These are phyloP conservation scores for Chrysoporthe puriensis DNA, from an alignment of 2,329 filamentous ascomycete species.

Conservation along the genomic window DNA sequence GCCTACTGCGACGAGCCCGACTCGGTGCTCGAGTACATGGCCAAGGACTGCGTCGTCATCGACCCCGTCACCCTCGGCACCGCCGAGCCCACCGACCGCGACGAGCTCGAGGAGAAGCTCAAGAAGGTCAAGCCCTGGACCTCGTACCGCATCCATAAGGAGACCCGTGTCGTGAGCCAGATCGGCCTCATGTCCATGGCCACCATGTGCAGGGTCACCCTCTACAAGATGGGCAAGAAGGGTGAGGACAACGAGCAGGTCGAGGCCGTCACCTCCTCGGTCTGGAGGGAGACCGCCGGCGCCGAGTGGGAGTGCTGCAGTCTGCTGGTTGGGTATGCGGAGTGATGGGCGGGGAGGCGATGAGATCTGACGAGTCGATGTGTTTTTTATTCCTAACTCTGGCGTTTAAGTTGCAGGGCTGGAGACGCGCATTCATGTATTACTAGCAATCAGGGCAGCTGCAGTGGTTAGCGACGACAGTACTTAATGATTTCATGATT, in stretches of 20 bases:
- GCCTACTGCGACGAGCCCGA: conserved; percentile 43
- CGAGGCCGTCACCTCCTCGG: conserved; percentile 36
- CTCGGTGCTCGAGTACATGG: conserved; percentile 42
- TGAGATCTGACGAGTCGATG: not conserved
- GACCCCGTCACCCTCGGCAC: conserved; percentile 40
- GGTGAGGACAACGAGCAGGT: conserved; percentile 36
- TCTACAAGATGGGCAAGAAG: conserved; percentile 34
- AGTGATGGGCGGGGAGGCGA: conserved; percentile 6
- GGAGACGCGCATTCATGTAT: not conserved
- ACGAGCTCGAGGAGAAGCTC: conserved; percentile 38
- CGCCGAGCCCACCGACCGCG: conserved; percentile 34
- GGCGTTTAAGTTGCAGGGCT: not conserved
- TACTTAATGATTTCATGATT: conserved; percentile 13
- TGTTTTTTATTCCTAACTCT: not conserved
- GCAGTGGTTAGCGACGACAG: not conserved
- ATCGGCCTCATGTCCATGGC: conserved; percentile 44
- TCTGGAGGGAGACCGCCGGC: conserved; percentile 43
- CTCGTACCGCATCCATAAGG: conserved; percentile 40
- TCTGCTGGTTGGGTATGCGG: conserved; percentile 29
- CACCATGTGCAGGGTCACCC: conserved; percentile 39
- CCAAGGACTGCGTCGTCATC: conserved; percentile 44
- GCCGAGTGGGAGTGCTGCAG: conserved; percentile 41
- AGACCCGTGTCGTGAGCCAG: conserved; percentile 41
- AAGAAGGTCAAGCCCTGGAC: conserved; percentile 35
- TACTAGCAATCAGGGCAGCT: not conserved